A percentile compares a stretch with the other conserved stretches of the same genome.
phyloP scores from a whole-genome alignment of 352 stramenopile genomes.

The Pilasporangium apinafurcum region DNA sequence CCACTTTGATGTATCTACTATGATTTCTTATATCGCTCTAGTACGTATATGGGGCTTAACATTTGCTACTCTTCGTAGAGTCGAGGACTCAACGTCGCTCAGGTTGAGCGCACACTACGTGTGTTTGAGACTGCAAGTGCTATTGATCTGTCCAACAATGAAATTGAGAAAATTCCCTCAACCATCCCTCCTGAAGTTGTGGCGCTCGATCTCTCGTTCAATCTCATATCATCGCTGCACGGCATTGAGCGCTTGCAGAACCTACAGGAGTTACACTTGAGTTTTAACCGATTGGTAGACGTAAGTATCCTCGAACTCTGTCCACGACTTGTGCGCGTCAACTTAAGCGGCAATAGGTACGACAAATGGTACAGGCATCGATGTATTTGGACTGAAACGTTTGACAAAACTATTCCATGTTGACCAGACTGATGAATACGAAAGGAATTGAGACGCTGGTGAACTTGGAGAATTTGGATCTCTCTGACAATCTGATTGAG shows the following conservation, averaged over 20 bases:
- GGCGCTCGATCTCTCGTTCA: constrained; percentile 68
- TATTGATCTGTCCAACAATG: constrained; percentile 73
- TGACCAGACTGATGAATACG: constrained; percentile 41
- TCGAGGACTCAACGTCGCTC: constrained; percentile 36
- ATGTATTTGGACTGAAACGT: too few species aligned
- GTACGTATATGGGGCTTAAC: too few species aligned
- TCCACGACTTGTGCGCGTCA: constrained; percentile 43
- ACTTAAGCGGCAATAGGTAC: constrained; percentile 68
- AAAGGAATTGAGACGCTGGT: constrained; percentile 62
- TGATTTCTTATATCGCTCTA: too few species aligned
- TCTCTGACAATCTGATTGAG: constrained; percentile 77
- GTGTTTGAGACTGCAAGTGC: constrained; percentile 58
- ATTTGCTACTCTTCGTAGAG: constrained; percentile 33
- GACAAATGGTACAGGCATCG: too few species aligned
- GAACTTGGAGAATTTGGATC: constrained; percentile 48
- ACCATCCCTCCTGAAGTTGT: constrained; percentile 38
- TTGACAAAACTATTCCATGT: not conserved
- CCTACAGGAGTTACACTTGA: constrained; percentile 60
- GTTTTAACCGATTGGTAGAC: constrained; percentile 60
- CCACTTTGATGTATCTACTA: too few species aligned
- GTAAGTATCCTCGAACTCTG: constrained; percentile 65
- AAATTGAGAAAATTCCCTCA: constrained; percentile 50
- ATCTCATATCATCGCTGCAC: constrained; percentile 30
- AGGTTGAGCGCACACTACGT: constrained; percentile 56
- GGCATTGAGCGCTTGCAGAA: constrained; percentile 57